Base-by-base conservation (phyloP, 257 asterid species). In the Solanum medicagineum region DNA sequence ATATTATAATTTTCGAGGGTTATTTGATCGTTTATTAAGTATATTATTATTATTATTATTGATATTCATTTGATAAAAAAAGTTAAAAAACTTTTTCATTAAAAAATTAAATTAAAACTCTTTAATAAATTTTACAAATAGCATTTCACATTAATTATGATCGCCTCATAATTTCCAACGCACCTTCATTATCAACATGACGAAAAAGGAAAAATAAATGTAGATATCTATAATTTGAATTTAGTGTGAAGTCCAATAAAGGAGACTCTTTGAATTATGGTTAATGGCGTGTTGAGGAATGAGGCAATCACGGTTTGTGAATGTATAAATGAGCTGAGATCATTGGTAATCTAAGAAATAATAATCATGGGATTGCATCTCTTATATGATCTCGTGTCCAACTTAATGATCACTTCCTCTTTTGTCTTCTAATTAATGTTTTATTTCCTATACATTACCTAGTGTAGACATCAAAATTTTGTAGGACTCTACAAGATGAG, bases 271-370 rank as follows among this genome's bases (percentile, higher is more conserved):
- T 57, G 77, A 44, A 24, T 32, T 47, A 13, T 4, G 54, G n/a
- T 84, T 17, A 56, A 55, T 53, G 51, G 56, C 59, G 44, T 36
- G 57, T 56, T 73, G 70, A 63, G 53, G 75, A 83, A 57, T 56
- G 65, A 81, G 63, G 57, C 65, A 85, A 73, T 85, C 84, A 53
- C 86, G 22, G 45, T 55, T 63, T 55, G 85, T 74, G 80, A 68
- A 85, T 85, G 80, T 83, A 73, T 87, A 51, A 16, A 79, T 29
- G 16, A 70, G 36, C 36, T 32, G 36, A 66, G 73, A 63, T 60
- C 19, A 19, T 85, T 79, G 87, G 88, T 85, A 85, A 85, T 56
- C 16, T 71, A 82, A 81, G 42, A n/a, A n/a, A n/a, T n/a, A n/a
- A n/a, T n/a, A n/a, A n/a, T n/a, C n/a, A n/a, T n/a, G n/a, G n/a